These are phyloP conservation scores for Saccharomycopsis sp. DNA, from an alignment of 805 yeast genomes.

Conservation along the genomic window DNA sequence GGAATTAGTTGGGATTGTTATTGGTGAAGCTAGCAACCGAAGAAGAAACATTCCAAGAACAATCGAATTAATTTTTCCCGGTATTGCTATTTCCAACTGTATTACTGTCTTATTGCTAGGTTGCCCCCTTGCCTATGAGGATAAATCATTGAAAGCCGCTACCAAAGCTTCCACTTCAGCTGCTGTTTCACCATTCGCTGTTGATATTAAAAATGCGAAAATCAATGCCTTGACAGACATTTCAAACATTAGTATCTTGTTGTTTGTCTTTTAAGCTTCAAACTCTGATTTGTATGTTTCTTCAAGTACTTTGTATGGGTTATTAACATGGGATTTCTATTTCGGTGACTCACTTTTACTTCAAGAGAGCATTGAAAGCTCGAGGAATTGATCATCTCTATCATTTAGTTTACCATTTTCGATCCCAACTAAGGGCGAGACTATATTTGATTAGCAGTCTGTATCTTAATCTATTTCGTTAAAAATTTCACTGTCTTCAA, in stretches of 20 bases:
- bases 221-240: constrained; percentile 66
- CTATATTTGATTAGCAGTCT: constrained; percentile 47
- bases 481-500: constrained; percentile 72
- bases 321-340: constrained; percentile 72
- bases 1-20: constrained; percentile 62
- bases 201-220: constrained; percentile 64
- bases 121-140: constrained; percentile 56
- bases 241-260: constrained; percentile 68
- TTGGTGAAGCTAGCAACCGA: constrained; percentile 67
- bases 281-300: constrained; percentile 75
- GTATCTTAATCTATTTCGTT: constrained; percentile 50
- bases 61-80: constrained; percentile 59
- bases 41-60: constrained; percentile 65
- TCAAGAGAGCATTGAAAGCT: constrained; percentile 56
- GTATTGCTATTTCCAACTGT: constrained; percentile 59
- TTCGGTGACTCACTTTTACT: constrained; percentile 57
- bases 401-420: constrained; percentile 54
- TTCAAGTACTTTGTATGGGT: constrained; percentile 67
- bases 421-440: constrained; percentile 67
- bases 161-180: constrained; percentile 48
- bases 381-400: constrained; percentile 53
- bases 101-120: constrained; percentile 57
- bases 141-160: constrained; percentile 39
- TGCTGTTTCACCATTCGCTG: constrained; percentile 77
- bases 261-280: constrained; percentile 75